Conservation (phyloP, 345 rosid genomes). For the Adansonia digitata region DNA sequence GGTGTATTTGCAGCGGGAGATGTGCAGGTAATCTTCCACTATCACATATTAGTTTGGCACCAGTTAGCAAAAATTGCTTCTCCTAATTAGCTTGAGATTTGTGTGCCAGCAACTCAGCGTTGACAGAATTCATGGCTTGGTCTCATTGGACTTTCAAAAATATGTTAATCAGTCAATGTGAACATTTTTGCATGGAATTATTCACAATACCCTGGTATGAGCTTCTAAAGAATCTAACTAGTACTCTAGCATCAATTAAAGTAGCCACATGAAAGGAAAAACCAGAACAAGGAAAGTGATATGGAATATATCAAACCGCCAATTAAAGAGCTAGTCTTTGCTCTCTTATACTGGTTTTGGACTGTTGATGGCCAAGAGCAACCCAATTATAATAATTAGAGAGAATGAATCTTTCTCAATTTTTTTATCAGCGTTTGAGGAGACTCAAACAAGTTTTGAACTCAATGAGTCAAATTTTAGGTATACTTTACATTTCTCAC, state of each 20-base stretch:
- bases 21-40: constrained; percentile 63
- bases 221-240: neutral
- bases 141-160: neutral
- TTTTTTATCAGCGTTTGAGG: neutral
- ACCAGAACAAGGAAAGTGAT: neutral
- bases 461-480: neutral
- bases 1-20: constrained; percentile 99
- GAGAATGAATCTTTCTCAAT: neutral
- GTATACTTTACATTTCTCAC: neutral
- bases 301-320: neutral
- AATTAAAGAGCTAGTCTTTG: neutral
- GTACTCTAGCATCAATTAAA: neutral
- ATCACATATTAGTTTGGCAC: neutral
- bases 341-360: neutral
- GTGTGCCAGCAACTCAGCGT: neutral
- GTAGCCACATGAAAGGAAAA: neutral
- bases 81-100: neutral
- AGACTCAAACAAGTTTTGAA: neutral
- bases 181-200: neutral
- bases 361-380: neutral
- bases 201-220: neutral
- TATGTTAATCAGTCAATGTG: neutral
- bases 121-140: neutral
- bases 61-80: neutral
- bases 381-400: neutral